These are phyloP conservation scores for Acanthochlamys bracteata DNA, from an alignment of 106 monocot genomes.

Conservation along the genomic window DNA sequence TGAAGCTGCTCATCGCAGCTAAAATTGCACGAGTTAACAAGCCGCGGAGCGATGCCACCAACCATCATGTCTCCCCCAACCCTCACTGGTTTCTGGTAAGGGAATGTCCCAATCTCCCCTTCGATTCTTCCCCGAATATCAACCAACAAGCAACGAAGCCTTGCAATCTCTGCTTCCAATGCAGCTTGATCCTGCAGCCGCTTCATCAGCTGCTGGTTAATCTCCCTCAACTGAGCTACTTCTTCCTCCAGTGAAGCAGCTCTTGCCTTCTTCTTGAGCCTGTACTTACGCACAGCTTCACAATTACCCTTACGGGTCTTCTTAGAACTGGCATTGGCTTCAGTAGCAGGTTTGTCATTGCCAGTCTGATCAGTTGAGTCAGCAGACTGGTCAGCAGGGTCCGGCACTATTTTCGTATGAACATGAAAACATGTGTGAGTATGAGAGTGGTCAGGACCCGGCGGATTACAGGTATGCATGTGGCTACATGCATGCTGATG, in stretches of 20 bases:
- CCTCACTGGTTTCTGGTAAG: conserved; percentile 52
- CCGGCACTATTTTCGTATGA: conserved; percentile 78
- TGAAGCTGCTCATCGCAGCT: conserved; percentile 53
- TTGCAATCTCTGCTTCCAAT: conserved; percentile 68
- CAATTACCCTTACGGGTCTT: conserved; percentile 51
- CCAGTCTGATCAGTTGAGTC: conserved; percentile 20
- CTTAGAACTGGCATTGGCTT: conserved; percentile 18
- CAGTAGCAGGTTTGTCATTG: not conserved
- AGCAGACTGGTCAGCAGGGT: conserved; percentile 20
- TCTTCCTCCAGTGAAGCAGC: conserved; percentile 82
- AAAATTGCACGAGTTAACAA: conserved; percentile 52
- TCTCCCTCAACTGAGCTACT: conserved; percentile 43
- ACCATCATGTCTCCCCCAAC: conserved; percentile 18
- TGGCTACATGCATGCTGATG: conserved; percentile 84
- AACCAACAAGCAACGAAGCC: conserved; percentile 79
- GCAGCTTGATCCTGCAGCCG: conserved; percentile 41
- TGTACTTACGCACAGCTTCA: conserved; percentile 75
- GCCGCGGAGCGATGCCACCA: conserved; percentile 31
- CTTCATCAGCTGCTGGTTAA: conserved; percentile 65
- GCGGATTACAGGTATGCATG: conserved; percentile 89
- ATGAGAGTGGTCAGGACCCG: conserved; percentile 69
- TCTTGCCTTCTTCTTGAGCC: conserved; percentile 84
- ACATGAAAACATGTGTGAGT: conserved; percentile 94
- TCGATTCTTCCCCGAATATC: conserved; percentile 95
- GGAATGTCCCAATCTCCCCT: conserved; percentile 78